These are phyloP conservation scores for Lenzites betulinus DNA, from an alignment of 768 basidiomycete genomes.

Conservation along the genomic window DNA sequence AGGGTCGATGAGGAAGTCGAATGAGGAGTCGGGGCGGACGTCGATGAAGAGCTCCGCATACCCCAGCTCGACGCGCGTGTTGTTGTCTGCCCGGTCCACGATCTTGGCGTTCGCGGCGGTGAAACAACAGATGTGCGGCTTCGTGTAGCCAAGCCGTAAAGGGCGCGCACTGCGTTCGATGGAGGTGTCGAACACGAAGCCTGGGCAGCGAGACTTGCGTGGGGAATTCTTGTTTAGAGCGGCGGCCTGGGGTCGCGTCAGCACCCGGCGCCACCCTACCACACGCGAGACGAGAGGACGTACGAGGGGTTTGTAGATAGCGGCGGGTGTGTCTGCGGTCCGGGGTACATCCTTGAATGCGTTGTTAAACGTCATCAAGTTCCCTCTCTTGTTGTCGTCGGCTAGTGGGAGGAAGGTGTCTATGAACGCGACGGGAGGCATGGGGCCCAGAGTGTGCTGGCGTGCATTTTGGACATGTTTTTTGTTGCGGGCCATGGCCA, in stretches of 20 bases:
- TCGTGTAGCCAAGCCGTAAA: neutral
- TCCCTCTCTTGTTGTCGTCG: neutral
- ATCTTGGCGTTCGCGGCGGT: neutral
- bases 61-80: neutral
- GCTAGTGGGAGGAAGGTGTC: neutral
- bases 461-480: neutral
- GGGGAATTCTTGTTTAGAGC: neutral
- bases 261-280: too few species aligned
- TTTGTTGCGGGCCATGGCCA: neutral
- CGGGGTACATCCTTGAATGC: constrained; percentile 4
- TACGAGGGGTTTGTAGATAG: neutral
- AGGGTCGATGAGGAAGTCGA: constrained; percentile 15
- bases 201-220: constrained; percentile 1
- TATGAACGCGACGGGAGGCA: constrained; percentile 11
- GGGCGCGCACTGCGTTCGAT: neutral
- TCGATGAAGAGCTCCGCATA: constrained; percentile 19
- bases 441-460: constrained; percentile 6
- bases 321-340: neutral
- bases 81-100: neutral
- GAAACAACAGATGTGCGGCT: constrained; percentile 15
- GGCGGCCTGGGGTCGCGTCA: constrained; percentile 24
- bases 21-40: neutral
- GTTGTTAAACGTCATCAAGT: neutral
- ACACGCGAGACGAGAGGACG: neutral
- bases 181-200: constrained; percentile 3